Evolutionary conservation across 202 grass and related monocot genomes (phyloP).

Genomic region (Zoysia matrella): DNA sequence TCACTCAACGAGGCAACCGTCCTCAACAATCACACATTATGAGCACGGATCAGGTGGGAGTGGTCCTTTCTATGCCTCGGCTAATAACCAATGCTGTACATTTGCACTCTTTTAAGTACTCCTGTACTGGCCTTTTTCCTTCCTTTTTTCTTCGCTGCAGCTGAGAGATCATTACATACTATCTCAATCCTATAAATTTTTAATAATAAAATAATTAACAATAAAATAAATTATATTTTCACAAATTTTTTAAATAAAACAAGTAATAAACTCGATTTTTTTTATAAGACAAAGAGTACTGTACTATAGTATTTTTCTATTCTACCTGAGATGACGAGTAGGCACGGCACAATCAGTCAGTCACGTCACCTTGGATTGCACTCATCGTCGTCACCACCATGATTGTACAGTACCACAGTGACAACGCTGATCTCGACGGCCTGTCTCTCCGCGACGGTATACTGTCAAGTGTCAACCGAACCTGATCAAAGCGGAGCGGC

Average conservation of each 20-base stretch:
- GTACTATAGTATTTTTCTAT: neutral
- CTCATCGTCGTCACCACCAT: slow-evolving; percentile 40
- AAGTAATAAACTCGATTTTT: too few relatives aligned
- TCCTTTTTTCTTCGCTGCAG: neutral
- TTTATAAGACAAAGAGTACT: too few relatives aligned
- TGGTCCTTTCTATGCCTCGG: neutral
- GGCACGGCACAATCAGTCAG: neutral
- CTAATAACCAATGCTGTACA: neutral
- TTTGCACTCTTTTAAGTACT: neutral
- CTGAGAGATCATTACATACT: neutral
- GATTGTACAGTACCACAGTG: neutral
- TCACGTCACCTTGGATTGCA: slow-evolving; percentile 47
- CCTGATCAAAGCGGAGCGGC: neutral
- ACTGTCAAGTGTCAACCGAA: slow-evolving; percentile 8
- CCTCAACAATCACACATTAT: neutral
- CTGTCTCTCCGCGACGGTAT: slow-evolving; percentile 51
- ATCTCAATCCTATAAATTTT: too few relatives aligned
- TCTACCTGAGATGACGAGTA: neutral
- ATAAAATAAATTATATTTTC: too few relatives aligned
- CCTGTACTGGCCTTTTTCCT: neutral
- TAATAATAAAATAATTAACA: too few relatives aligned
- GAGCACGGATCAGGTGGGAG: neutral
- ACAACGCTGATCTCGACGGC: slow-evolving; percentile 35
- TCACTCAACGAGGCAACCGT: neutral
- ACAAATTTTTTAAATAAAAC: too few relatives aligned